A percentile compares a stretch with the other conserved stretches of the same genome.
phyloP scores from a whole-genome alignment of 1,284 basidiomycete genomes.

The Gomphus sp. region DNA sequence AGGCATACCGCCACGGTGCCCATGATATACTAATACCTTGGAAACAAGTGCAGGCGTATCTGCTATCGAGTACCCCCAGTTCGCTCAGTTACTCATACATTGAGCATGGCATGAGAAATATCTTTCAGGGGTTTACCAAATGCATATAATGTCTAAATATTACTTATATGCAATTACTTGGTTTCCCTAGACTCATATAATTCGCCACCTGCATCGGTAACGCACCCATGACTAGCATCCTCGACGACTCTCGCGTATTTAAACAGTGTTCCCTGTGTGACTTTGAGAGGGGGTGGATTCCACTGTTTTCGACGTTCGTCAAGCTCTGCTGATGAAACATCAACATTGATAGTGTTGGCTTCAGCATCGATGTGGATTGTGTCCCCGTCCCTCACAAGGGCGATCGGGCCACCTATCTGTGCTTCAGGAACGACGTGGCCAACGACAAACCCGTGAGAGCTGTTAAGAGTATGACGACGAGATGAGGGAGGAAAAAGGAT shows the following conservation, averaged over 20 bases:
- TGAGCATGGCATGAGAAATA: too few relatives aligned
- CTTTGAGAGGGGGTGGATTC: slow-evolving; percentile 81
- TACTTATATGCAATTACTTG: background rate
- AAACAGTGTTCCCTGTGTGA: slow-evolving; percentile 73
- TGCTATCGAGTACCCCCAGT: too few relatives aligned
- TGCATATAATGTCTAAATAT: background rate
- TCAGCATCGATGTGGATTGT: slow-evolving; percentile 79
- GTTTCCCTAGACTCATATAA: background rate
- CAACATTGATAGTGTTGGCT: slow-evolving; percentile 72
- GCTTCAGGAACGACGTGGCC: slow-evolving; percentile 91
- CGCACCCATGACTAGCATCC: slow-evolving; percentile 84
- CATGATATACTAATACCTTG: too few relatives aligned
- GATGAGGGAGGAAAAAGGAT: slow-evolving; percentile 10
- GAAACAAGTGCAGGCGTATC: too few relatives aligned
- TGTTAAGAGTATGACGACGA: slow-evolving; percentile 19
- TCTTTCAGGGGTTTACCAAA: too few relatives aligned
- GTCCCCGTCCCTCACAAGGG: slow-evolving; percentile 83
- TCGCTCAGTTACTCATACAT: too few relatives aligned
- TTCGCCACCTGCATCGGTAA: slow-evolving; percentile 62
- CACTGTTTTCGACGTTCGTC: slow-evolving; percentile 57
- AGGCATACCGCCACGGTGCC: too few relatives aligned
- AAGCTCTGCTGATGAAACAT: slow-evolving; percentile 64
- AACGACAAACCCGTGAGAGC: slow-evolving; percentile 85
- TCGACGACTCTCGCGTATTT: slow-evolving; percentile 82
- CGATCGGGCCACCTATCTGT: slow-evolving; percentile 86